Percentiles rank a stretch among this genome's conserved stretches.
phyloP scores from a whole-genome alignment of 1,139 yeast species.

The Suhomyces atakaporum region DNA sequence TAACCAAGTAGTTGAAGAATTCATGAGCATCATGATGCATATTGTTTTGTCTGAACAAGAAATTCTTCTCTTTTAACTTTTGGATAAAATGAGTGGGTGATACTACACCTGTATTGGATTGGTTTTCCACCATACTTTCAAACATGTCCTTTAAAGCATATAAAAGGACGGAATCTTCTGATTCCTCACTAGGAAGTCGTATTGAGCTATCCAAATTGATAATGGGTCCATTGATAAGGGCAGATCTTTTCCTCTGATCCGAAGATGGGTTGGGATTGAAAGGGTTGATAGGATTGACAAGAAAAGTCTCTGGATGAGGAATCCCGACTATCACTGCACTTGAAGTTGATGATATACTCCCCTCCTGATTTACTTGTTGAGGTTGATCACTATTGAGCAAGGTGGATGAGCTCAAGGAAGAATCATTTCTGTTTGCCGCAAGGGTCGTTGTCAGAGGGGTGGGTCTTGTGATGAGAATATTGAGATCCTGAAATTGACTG shows the following conservation, averaged over 20 bases:
- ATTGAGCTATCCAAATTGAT: conserved; percentile 73
- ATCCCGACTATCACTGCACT: conserved; percentile 46
- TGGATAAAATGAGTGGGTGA: conserved; percentile 77
- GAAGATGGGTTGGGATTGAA: conserved; percentile 56
- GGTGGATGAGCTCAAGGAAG: conserved; percentile 42
- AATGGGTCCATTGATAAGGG: conserved; percentile 81
- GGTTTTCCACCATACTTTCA: conserved; percentile 77
- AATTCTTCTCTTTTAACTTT: conserved; percentile 77
- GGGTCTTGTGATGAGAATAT: conserved; percentile 44
- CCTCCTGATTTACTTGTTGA: conserved; percentile 15
- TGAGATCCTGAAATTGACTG: conserved; percentile 36
- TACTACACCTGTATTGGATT: conserved; percentile 74
- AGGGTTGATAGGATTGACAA: conserved; percentile 41
- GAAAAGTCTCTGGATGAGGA: conserved; percentile 43
- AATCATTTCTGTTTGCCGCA: conserved; percentile 27
- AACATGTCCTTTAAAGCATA: conserved; percentile 82
- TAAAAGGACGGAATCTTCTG: conserved; percentile 57
- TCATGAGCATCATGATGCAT: conserved; percentile 99
- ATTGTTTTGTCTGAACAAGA: conserved; percentile 74
- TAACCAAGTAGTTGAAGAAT: conserved; percentile 81
- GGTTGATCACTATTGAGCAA: conserved; percentile 28
- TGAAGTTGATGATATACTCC: conserved; percentile 28
- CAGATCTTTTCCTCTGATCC: conserved; percentile 80
- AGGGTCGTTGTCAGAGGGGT: conserved; percentile 14
- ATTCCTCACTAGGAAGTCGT: conserved; percentile 40